Evolutionary conservation across 495 filamentous ascomycete species (phyloP).

Genomic region (Aspergillus sclerotioniger): DNA sequence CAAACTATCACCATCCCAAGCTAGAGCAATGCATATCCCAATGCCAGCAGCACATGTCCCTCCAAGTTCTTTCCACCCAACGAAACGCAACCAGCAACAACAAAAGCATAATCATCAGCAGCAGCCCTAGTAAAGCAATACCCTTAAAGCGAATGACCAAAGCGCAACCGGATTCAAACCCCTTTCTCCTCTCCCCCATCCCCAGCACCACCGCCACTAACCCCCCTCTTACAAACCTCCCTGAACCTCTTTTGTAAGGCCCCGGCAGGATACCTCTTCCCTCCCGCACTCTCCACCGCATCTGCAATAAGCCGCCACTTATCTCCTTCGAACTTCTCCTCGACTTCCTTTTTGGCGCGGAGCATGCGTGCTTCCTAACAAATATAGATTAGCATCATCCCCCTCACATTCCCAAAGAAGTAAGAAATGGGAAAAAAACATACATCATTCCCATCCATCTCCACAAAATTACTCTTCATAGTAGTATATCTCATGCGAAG

Average conservation of each 20-base stretch:
- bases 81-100: neutral
- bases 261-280: slow-evolving; percentile 18
- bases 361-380: slow-evolving; percentile 18
- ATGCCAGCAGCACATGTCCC: too few species aligned
- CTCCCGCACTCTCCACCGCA: slow-evolving; percentile 16
- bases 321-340: slow-evolving; percentile 24
- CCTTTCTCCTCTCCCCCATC: neutral
- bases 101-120: neutral
- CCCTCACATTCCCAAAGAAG: neutral
- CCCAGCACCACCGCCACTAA: neutral
- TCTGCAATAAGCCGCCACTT: slow-evolving; percentile 23
- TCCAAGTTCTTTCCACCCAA: neutral
- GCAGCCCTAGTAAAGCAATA: too few species aligned
- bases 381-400: neutral
- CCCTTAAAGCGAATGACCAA: too few species aligned
- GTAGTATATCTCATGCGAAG: slow-evolving; percentile 17
- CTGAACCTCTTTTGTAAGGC: slow-evolving; percentile 26
- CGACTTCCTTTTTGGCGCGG: slow-evolving; percentile 22
- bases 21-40: too few species aligned
- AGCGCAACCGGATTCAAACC: too few species aligned
- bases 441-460: slow-evolving; percentile 19
- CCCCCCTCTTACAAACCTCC: slow-evolving; percentile 11
- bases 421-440: slow-evolving; percentile 4
- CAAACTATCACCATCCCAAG: too few species aligned
- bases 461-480: slow-evolving; percentile 28